Evolutionary conservation across 345 rosid species (phyloP).

Genomic region (Barbarea vulgaris): DNA sequence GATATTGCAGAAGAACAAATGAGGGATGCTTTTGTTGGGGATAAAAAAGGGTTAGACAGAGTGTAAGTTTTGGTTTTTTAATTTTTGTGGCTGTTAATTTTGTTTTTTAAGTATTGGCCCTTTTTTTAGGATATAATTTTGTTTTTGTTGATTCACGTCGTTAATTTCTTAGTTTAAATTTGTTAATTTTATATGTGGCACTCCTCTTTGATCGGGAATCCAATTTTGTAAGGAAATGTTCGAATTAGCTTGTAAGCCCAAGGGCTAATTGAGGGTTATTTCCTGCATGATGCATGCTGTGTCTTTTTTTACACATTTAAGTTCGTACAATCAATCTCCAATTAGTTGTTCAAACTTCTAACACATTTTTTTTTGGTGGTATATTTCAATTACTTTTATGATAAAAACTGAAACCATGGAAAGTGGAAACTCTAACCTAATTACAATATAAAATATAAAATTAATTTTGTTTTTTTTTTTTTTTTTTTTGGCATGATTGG

Average conservation of each 20-base stretch:
- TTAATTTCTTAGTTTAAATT: conserved; percentile 28
- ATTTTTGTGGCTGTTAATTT: conserved; percentile 42
- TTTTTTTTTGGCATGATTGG: neutral
- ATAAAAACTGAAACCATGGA: neutral
- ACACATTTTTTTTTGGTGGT: neutral
- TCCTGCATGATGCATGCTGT: neutral
- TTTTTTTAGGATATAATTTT: conserved; percentile 19
- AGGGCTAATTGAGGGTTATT: conserved; percentile 15
- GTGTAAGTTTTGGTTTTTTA: conserved; percentile 17
- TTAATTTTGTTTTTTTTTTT: too few species aligned
- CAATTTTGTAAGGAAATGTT: neutral
- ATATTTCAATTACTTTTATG: neutral
- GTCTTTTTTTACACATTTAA: neutral
- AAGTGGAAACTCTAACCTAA: neutral
- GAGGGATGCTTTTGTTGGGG: conserved; percentile 33
- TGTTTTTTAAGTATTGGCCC: conserved; percentile 21
- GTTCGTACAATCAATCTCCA: neutral
- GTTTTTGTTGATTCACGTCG: conserved; percentile 16
- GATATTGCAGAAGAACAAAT: conserved; percentile 29
- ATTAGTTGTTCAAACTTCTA: neutral
- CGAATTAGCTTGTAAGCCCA: neutral
- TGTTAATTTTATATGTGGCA: conserved; percentile 34
- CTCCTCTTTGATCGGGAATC: conserved; percentile 33
- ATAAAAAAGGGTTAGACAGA: conserved; percentile 34
- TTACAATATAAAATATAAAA: too few species aligned